These are phyloP conservation scores for Nitzschia palea DNA, from an alignment of 108 stramenopile genomes.

Conservation along the genomic window DNA sequence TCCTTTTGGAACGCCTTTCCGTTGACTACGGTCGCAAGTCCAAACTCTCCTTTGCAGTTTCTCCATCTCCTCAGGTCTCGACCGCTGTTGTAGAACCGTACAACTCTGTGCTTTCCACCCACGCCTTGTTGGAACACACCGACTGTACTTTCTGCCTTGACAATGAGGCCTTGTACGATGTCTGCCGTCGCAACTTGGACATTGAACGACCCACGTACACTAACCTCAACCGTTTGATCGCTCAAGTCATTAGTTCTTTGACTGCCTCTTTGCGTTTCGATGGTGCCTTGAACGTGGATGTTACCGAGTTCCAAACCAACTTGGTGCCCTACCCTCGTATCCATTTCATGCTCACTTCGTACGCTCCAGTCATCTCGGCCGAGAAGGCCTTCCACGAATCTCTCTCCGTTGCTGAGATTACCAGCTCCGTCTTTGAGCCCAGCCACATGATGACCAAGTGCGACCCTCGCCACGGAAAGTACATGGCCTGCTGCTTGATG, in stretches of 20 bases:
- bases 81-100: slow-evolving; percentile 97
- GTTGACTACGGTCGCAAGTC: slow-evolving; percentile 99
- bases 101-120: slow-evolving; percentile 96
- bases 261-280: slow-evolving; percentile 96
- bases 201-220: slow-evolving; percentile 94
- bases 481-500: slow-evolving; percentile 99
- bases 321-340: slow-evolving; percentile 96
- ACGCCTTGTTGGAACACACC: slow-evolving; percentile 94
- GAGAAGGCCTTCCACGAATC: slow-evolving; percentile 94
- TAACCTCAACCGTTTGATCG: slow-evolving; percentile 93
- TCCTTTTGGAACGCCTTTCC: slow-evolving; percentile 96
- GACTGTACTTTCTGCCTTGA: slow-evolving; percentile 95
- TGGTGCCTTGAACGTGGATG: slow-evolving; percentile 94
- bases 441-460: slow-evolving; percentile 96
- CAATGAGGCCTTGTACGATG: slow-evolving; percentile 96
- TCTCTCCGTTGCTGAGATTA: slow-evolving; percentile 93
- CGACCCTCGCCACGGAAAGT: slow-evolving; percentile 97
- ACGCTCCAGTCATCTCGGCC: slow-evolving; percentile 91
- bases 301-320: slow-evolving; percentile 97
- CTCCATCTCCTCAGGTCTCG: slow-evolving; percentile 93
- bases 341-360: slow-evolving; percentile 94
- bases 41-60: slow-evolving; percentile 97
- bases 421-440: slow-evolving; percentile 94
- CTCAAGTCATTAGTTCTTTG: slow-evolving; percentile 91
- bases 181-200: slow-evolving; percentile 93